Percentiles rank a stretch among this genome's conserved stretches.
phyloP scores from a whole-genome alignment of 805 yeast genomes.

The Teunomyces lycoperdinae region DNA sequence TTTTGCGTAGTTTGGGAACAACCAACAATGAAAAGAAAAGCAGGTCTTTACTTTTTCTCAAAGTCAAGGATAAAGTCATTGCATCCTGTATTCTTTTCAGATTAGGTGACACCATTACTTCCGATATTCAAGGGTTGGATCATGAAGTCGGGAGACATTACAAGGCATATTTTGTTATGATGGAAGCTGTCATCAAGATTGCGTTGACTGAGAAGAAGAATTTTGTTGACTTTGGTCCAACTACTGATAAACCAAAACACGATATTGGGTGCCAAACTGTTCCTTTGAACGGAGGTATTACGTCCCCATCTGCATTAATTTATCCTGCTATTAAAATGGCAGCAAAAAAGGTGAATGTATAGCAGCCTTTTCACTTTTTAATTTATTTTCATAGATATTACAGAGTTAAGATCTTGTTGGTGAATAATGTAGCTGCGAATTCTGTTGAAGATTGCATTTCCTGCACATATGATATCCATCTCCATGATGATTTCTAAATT shows the following conservation, averaged over 20 bases:
- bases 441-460: background rate
- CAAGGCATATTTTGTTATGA: slow-evolving; percentile 47
- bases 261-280: slow-evolving; percentile 39
- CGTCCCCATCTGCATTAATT: slow-evolving; percentile 1
- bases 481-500: background rate
- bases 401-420: background rate
- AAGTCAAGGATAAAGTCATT: slow-evolving; percentile 32
- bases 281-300: slow-evolving; percentile 29
- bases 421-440: background rate
- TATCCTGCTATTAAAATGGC: slow-evolving; percentile 1
- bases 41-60: slow-evolving; percentile 35
- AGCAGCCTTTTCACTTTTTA: background rate
- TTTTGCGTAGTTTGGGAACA: slow-evolving; percentile 28
- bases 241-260: slow-evolving; percentile 42
- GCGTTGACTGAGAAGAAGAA: slow-evolving; percentile 34
- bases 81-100: slow-evolving; percentile 43
- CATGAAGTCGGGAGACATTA: slow-evolving; percentile 36
- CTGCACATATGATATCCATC: background rate
- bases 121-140: slow-evolving; percentile 44
- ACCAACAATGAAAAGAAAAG: slow-evolving; percentile 17
- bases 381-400: background rate
- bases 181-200: slow-evolving; percentile 43
- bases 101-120: slow-evolving; percentile 43
- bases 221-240: slow-evolving; percentile 47
- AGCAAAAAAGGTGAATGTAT: slow-evolving; percentile 1